Percentiles rank a stretch among this genome's conserved stretches.
These are phyloP conservation scores for Dictyophora rubrovolvata DNA, from an alignment of 768 basidiomycete species.

Conservation along the genomic window DNA sequence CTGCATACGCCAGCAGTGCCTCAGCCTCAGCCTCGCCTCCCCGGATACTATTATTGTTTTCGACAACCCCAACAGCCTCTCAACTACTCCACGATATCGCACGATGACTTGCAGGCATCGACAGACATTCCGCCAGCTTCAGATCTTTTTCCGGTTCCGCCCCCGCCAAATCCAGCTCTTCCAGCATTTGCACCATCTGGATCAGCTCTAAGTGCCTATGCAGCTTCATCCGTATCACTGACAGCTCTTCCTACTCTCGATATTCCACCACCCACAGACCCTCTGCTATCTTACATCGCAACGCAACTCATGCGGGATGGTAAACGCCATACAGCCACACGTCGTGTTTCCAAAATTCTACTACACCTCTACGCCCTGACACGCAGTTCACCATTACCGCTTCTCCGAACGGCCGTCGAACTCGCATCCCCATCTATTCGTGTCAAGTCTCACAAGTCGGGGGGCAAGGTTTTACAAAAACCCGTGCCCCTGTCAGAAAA, in stretches of 20 bases:
- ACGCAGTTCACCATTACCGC: constrained; percentile 65
- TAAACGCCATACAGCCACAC: constrained; percentile 49
- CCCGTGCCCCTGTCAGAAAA: constrained; percentile 73
- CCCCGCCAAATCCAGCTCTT: background rate
- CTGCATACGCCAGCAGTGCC: no score
- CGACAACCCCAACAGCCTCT: background rate
- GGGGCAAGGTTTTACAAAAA: constrained; percentile 53
- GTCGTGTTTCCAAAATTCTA: constrained; percentile 51
- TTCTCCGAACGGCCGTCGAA: constrained; percentile 64
- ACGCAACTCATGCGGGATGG: constrained; percentile 55
- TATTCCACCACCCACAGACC: constrained; percentile 68
- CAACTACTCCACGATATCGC: background rate
- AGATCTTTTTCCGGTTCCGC: background rate
- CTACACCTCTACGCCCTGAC: constrained; percentile 65
- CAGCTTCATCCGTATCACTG: background rate
- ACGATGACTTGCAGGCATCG: no score
- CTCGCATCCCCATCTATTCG: constrained; percentile 64
- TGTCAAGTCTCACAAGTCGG: constrained; percentile 43
- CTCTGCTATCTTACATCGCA: constrained; percentile 59
- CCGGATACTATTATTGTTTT: background rate
- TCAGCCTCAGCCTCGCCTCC: no score
- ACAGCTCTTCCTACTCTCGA: constrained; percentile 23
- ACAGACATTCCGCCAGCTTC: background rate
- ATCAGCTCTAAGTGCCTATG: background rate
- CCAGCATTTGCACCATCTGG: background rate